These are phyloP conservation scores for Aspergillus unguis DNA, from an alignment of 2,329 filamentous ascomycete genomes.

Conservation along the genomic window DNA sequence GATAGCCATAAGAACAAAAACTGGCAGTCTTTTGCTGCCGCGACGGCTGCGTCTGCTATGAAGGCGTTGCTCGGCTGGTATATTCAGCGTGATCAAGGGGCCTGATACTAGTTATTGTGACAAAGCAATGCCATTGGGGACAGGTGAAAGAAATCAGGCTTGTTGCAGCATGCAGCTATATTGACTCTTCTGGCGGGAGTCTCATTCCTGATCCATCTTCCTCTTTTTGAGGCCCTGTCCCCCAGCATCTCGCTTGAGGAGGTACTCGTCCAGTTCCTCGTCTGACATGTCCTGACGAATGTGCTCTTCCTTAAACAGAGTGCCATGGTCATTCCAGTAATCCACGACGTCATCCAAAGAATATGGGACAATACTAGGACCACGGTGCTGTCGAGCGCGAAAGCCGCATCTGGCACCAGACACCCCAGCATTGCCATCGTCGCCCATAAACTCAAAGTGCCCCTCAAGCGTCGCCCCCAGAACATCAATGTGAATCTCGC, in stretches of 20 bases:
- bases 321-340: constrained; percentile 3
- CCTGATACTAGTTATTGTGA: not conserved
- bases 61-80: constrained; percentile 11
- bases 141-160: no score
- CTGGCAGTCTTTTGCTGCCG: constrained; percentile 21
- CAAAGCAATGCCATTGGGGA: no score
- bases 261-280: not conserved
- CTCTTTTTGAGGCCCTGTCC: not conserved
- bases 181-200: not conserved
- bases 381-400: not conserved
- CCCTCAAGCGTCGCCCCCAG: not conserved
- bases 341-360: constrained; percentile 6
- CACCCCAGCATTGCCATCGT: not conserved
- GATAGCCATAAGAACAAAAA: constrained; percentile 19
- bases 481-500: constrained; percentile 3
- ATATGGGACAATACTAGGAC: constrained; percentile 3
- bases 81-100: constrained; percentile 1
- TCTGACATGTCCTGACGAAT: constrained; percentile 3
- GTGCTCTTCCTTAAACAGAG: not conserved
- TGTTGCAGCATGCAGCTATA: no score
- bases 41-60: constrained; percentile 16
- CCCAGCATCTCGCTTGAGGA: not conserved
- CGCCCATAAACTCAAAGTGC: constrained; percentile 1
- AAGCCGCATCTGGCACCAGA: not conserved
- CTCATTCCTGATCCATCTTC: not conserved